Base-by-base conservation (phyloP, 768 basidiomycete species). In the Macrolepiota albuminosa region DNA sequence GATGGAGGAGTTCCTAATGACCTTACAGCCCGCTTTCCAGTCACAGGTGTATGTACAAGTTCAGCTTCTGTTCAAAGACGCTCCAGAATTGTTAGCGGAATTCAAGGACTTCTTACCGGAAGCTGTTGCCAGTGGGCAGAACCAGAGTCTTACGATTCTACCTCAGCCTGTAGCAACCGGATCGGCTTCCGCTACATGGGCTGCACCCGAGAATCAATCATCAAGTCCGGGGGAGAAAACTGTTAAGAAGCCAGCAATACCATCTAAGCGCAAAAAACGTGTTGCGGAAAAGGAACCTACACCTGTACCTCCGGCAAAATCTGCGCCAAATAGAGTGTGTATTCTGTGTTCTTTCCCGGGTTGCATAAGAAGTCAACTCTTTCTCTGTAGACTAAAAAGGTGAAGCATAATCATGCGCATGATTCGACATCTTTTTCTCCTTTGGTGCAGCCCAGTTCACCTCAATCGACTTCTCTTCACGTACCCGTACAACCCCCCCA, bases 71-170 rank as follows among this genome's bases (percentile, higher is more conserved):
- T 93, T 94, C 76, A 88, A 89, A 70, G 86, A 90, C 65, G 86
- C 89, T 1, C 87, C 84, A 3, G 92, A 94, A 63, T 77, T 94
- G 59, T 72, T 93, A 59, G 81, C 81, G 11, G 91, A 92, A 68
- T 93, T 93, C 78, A 88, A 86, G 66, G 87, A 85, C 65, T 93
- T 93, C 65, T 73, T 93, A 6, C 89, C 90, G 6, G 88, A 90
- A 60, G 81, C 78, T 8, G 78, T 78, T 34, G 76, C 78, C 4
- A 71, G 75, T 21, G 68, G 71, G 11, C 72, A 75, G n/a, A 70
- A 75, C 0, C 74, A 73, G 10, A 76, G 78, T 29, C 68, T 79
- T 7, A 73, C 75, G n/a, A 80, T 85, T 54, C 69, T 84, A 54
- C 81, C 84, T 9, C 83, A 84, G 61, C 76, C 81, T 6, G 61